Conservation (phyloP, 495 filamentous ascomycete genomes). For the Tuber brumale region DNA sequence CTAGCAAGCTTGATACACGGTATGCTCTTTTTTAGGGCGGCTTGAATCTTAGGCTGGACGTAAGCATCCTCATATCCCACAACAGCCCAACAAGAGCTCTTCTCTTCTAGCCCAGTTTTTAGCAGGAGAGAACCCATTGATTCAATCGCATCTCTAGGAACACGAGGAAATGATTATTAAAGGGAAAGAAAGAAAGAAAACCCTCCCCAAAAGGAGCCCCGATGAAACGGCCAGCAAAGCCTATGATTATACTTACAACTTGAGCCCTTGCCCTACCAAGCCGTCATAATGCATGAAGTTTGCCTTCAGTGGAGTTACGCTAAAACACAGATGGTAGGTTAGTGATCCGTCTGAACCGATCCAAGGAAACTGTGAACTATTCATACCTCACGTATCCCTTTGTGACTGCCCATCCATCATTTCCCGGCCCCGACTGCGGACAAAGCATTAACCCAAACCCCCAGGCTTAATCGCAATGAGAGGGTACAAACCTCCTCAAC, state of each 20-base stretch:
- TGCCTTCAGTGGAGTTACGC: constrained; percentile 82
- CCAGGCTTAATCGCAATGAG: too few species aligned
- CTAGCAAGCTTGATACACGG: constrained; percentile 39
- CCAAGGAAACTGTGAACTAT: not conserved
- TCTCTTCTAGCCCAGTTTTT: not conserved
- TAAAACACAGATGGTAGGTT: constrained; percentile 40
- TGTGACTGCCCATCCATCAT: constrained; percentile 91
- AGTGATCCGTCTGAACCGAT: not conserved
- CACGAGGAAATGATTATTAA: constrained; percentile 4
- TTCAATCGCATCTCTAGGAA: not conserved
- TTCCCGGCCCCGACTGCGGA: constrained; percentile 59
- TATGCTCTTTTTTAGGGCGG: constrained; percentile 60
- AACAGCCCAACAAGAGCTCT: constrained; percentile 57
- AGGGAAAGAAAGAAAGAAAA: constrained; percentile 5
- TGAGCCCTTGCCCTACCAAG: constrained; percentile 63
- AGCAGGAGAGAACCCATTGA: not conserved
- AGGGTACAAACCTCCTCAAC: constrained; percentile 55
- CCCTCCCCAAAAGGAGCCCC: not conserved
- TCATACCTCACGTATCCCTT: constrained; percentile 80
- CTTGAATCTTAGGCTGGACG: constrained; percentile 71
- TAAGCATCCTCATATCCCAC: constrained; percentile 81
- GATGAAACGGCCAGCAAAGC: not conserved
- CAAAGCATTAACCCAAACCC: not conserved
- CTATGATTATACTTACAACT: constrained; percentile 68
- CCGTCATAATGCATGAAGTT: constrained; percentile 79